These are phyloP conservation scores for Fusarium poae DNA, from an alignment of 2,329 filamentous ascomycete species.

Conservation along the genomic window DNA sequence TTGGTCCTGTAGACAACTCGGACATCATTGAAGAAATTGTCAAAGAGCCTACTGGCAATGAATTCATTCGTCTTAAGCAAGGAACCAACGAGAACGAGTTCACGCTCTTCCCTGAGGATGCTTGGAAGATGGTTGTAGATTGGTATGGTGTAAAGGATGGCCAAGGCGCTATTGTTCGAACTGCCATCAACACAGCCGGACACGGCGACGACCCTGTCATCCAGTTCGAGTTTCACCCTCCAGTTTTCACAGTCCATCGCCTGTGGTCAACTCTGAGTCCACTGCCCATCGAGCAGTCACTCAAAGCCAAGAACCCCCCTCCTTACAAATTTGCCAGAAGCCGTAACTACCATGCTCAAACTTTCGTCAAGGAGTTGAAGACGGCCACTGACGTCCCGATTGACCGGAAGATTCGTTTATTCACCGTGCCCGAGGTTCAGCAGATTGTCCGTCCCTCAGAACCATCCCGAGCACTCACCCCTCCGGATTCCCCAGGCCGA, in stretches of 20 bases:
- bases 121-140: conserved; percentile 82
- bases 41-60: conserved; percentile 61
- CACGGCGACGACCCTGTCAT: conserved; percentile 72
- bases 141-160: conserved; percentile 84
- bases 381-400: conserved; percentile 73
- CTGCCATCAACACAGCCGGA: conserved; percentile 81
- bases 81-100: conserved; percentile 79
- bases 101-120: conserved; percentile 80
- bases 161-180: conserved; percentile 78
- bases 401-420: conserved; percentile 81
- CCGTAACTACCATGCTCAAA: conserved; percentile 75
- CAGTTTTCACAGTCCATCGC: conserved; percentile 86
- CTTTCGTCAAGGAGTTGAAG: conserved; percentile 84
- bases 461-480: conserved; percentile 55
- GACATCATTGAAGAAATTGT: conserved; percentile 78
- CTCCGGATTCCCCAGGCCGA: conserved; percentile 57
- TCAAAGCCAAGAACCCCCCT: conserved; percentile 71
- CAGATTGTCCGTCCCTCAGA: conserved; percentile 53
- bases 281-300: conserved; percentile 66
- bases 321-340: conserved; percentile 79
- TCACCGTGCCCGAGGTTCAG: conserved; percentile 68
- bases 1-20: conserved; percentile 89
- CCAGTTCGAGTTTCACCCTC: conserved; percentile 85
- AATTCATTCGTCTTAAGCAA: conserved; percentile 80
- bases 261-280: conserved; percentile 73